Conservation (phyloP, 2,329 filamentous ascomycete genomes). For the Penicillium sp. region DNA sequence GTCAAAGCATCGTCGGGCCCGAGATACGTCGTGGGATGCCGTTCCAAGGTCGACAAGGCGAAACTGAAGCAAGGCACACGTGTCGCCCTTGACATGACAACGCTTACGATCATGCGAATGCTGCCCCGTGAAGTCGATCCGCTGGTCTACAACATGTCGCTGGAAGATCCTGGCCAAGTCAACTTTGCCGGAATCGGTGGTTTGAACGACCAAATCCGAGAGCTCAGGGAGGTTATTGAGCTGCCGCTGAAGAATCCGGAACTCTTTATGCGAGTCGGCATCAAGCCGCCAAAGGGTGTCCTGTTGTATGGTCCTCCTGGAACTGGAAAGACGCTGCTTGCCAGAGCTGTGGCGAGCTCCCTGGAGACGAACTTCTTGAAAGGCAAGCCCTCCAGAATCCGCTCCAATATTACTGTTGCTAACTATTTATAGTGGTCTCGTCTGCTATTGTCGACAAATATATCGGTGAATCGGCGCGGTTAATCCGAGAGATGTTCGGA, state of each 20-base stretch:
- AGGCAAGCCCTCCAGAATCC: conserved; percentile 52
- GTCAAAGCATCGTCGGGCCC: conserved; percentile 97
- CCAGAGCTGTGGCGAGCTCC: conserved; percentile 90
- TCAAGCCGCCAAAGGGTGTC: conserved; percentile 98
- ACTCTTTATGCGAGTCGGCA: conserved; percentile 91
- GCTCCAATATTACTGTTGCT: conserved; percentile 14
- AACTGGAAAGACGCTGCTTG: conserved; percentile 92
- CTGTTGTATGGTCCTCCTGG: conserved; percentile 93
- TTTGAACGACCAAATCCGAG: conserved; percentile 95
- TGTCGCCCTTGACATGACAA: conserved; percentile 98
- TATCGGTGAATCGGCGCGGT: conserved; percentile 92
- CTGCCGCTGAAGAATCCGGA: conserved; percentile 97
- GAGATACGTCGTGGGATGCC: conserved; percentile 95
- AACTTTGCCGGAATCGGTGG: conserved; percentile 98
- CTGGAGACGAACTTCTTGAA: conserved; percentile 98
- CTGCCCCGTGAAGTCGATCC: conserved; percentile 96
- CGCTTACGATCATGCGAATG: conserved; percentile 99
- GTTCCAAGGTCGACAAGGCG: conserved; percentile 94
- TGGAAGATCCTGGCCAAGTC: conserved; percentile 95
- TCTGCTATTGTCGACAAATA: conserved; percentile 99
- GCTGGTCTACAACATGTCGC: conserved; percentile 98
- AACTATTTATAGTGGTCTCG: conserved; percentile 70
- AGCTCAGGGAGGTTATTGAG: conserved; percentile 96
- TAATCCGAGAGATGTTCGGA: conserved; percentile 99
- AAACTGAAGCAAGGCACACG: conserved; percentile 98